Evolutionary conservation across 2,329 filamentous ascomycete species (phyloP).

Genomic region (Amauroascus niger): DNA sequence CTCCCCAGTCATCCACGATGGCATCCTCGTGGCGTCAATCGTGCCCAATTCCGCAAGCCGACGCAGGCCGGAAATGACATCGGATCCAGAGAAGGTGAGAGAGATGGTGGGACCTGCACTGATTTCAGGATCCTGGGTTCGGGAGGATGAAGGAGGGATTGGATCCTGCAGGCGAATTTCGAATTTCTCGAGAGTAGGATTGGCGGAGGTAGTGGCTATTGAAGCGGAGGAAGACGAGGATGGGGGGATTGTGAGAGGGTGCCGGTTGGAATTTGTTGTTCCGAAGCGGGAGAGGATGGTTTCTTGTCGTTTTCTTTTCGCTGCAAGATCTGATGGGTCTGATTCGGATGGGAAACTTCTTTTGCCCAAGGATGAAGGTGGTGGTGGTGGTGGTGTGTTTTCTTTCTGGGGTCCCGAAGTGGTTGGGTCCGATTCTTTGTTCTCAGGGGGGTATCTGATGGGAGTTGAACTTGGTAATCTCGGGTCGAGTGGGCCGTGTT

Average conservation of each 20-base stretch:
- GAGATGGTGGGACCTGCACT: conserved; percentile 21
- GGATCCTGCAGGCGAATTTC: conserved; percentile 44
- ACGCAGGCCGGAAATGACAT: conserved; percentile 72
- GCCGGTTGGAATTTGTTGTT: conserved; percentile 39
- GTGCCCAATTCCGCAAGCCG: conserved; percentile 64
- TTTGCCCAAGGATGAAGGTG: neutral
- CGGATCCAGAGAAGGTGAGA: conserved; percentile 61
- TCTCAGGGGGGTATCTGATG: conserved; percentile 25
- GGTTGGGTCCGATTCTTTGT: conserved; percentile 18
- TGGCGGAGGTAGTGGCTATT: neutral
- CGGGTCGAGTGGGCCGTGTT: conserved; percentile 44
- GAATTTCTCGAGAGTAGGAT: conserved; percentile 36
- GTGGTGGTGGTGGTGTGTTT: neutral
- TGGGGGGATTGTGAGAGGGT: neutral
- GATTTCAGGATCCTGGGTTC: neutral
- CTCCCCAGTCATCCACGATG: conserved; percentile 85
- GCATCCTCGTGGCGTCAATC: conserved; percentile 68
- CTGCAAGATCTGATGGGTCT: conserved; percentile 12
- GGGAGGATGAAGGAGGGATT: conserved; percentile 20
- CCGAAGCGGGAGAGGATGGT: conserved; percentile 64
- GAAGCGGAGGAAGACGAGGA: conserved; percentile 10
- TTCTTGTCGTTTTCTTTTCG: conserved; percentile 42
- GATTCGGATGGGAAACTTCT: neutral
- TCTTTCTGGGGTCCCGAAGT: conserved; percentile 12
- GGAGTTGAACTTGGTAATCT: conserved; percentile 29